Conservation (phyloP, 805 yeast species). For the Saccharomycopsis oosterbeekiorum region DNA sequence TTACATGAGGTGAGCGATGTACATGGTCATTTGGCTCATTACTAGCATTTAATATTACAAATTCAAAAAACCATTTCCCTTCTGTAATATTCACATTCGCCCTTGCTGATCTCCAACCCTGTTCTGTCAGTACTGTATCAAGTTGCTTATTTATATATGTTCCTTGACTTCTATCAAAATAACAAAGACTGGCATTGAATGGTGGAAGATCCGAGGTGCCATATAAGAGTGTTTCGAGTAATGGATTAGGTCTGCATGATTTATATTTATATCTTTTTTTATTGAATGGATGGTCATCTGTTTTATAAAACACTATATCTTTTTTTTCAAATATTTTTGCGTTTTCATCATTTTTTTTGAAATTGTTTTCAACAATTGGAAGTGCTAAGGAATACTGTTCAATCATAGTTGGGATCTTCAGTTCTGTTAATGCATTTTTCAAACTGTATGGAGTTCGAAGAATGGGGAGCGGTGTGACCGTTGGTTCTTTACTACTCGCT, state of each 20-base stretch:
- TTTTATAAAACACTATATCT: constrained; percentile 28
- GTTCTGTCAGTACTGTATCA: constrained; percentile 42
- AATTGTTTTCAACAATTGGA: neutral
- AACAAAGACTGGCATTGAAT: constrained; percentile 42
- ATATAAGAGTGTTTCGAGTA: constrained; percentile 47
- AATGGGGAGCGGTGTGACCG: constrained; percentile 3
- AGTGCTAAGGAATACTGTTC: neutral
- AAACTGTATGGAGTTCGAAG: constrained; percentile 15
- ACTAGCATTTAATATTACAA: constrained; percentile 41
- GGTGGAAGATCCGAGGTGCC: constrained; percentile 71
- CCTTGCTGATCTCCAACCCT: constrained; percentile 76
- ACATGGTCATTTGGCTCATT: constrained; percentile 23
- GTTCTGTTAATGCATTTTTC: constrained; percentile 7
- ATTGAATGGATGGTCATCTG: constrained; percentile 77
- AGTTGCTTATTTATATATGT: constrained; percentile 32
- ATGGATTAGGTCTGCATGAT: constrained; percentile 65
- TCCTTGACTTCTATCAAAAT: constrained; percentile 62
- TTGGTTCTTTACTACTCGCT: neutral
- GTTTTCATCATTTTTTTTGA: neutral
- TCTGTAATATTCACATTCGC: constrained; percentile 67
- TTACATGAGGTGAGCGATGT: constrained; percentile 43
- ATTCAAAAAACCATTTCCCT: constrained; percentile 77
- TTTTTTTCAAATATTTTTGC: neutral
- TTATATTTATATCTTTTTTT: constrained; percentile 72
- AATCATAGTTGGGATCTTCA: constrained; percentile 3